These are phyloP conservation scores for Leucosporidium yakuticum DNA, from an alignment of 768 basidiomycete species.

Conservation along the genomic window DNA sequence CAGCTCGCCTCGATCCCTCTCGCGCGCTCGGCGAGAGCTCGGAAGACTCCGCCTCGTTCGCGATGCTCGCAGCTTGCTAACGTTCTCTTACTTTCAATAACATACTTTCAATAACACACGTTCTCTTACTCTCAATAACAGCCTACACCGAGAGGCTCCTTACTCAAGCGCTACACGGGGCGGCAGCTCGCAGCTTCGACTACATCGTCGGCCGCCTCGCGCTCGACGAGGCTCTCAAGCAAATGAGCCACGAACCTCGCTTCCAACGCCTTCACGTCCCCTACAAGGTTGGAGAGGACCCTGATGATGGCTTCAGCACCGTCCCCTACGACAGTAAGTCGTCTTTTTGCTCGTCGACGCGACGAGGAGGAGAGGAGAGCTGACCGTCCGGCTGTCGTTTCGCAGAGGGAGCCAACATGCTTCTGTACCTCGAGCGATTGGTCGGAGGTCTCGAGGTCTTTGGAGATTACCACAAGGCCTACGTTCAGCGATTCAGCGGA, in stretches of 20 bases:
- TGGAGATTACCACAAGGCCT: conserved; percentile 44
- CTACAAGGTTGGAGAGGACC: conserved; percentile 35
- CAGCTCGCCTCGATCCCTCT: neutral
- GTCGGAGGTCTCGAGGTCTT: conserved; percentile 39
- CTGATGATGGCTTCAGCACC: conserved; percentile 46
- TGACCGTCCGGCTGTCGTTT: neutral
- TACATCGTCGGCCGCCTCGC: conserved; percentile 69
- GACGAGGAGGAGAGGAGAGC: conserved; percentile 12
- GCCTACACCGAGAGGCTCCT: conserved; percentile 84
- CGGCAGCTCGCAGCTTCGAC: conserved; percentile 70
- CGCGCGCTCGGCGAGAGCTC: neutral
- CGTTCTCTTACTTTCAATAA: conserved; percentile 42
- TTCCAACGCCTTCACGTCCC: conserved; percentile 60
- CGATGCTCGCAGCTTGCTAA: too few species aligned
- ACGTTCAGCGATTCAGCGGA: conserved; percentile 44
- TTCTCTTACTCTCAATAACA: too few species aligned
- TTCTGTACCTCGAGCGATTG: conserved; percentile 60
- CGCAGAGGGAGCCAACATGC: conserved; percentile 71
- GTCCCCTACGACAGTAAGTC: conserved; percentile 58
- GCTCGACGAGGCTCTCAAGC: conserved; percentile 63
- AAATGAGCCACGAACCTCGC: conserved; percentile 57
- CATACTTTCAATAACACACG: too few species aligned
- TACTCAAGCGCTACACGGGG: conserved; percentile 61
- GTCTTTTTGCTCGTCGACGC: too few species aligned
- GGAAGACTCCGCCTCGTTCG: neutral